Evolutionary conservation across 495 filamentous ascomycete species (phyloP), one percentile per base, ranked within the genome.

Genomic region (Penicillium salamii): DNA sequence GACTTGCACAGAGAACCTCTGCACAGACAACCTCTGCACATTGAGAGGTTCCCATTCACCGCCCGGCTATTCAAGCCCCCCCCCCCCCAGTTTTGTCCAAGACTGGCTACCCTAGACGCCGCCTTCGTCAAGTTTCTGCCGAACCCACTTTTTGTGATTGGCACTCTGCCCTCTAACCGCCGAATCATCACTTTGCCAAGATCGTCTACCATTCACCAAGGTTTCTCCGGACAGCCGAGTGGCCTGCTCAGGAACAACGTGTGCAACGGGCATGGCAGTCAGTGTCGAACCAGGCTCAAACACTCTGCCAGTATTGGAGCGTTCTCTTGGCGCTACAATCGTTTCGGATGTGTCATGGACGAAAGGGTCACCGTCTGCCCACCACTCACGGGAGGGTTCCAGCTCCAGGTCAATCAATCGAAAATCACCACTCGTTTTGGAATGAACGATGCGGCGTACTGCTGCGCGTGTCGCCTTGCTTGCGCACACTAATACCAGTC

Each of bases 341-440:
- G n/a, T n/a, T n/a, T n/a, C n/a, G n/a, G n/a, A n/a, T 14, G 39
- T 42, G 19, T 21, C 39, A 42, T 4, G 24, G 28, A n/a, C 12
- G 29, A 45, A 20, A 28, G 17, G 29, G 32, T 45, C 42, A 45
- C 31, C 28, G 26, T 45, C 21, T 33, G 29, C 31, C 29, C 17
- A 45, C 42, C 42, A 45, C 42, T 5, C 17, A 28, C 12, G 34
- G 19, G 29, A 45, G 19, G 42, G 29, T 45, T 45, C 42, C 1
- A 45, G 42, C n/a, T 45, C 42, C 42, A 45, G 42, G 42, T 45
- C 29, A 45, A 45, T 23, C 42, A 45, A 32, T 29, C 42, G 29
- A 32, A 32, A 20, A 35, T 45, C 15, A 33, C 42, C 42, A 45
- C 42, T 45, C 42, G 42, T 32, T 33, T 12, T 45, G 12, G 29